Conservation (phyloP, 257 asterid species). For the Petunia secreta region DNA sequence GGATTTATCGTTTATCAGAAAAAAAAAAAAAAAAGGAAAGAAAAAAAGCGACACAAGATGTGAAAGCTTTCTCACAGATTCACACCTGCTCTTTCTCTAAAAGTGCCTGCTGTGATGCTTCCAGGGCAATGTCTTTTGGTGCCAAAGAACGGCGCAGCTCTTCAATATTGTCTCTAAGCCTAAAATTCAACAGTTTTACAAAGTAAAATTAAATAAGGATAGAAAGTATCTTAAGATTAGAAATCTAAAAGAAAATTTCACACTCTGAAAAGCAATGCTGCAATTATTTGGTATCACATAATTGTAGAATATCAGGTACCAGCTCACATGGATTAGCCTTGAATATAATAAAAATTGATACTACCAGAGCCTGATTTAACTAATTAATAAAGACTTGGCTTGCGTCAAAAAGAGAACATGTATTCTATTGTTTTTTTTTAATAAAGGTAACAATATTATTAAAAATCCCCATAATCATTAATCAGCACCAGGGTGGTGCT, state of each 20-base stretch:
- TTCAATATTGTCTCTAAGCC: constrained; percentile 88
- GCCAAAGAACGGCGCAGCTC: constrained; percentile 77
- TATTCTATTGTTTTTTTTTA: not conserved
- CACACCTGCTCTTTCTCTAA: constrained; percentile 85
- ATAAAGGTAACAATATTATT: too few relatives aligned
- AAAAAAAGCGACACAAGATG: not conserved
- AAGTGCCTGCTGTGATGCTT: constrained; percentile 80
- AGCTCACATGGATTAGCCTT: not conserved
- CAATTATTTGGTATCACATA: not conserved
- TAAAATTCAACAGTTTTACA: constrained; percentile 41
- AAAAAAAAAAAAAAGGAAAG: not conserved
- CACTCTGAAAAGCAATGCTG: not conserved
- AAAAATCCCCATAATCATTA: too few relatives aligned
- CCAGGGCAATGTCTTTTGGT: constrained; percentile 88
- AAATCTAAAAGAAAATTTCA: constrained; percentile 13
- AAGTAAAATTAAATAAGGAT: constrained; percentile 29
- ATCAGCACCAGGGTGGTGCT: too few relatives aligned
- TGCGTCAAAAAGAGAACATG: not conserved
- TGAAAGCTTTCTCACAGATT: not conserved
- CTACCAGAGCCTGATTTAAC: not conserved
- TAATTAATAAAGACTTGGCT: constrained; percentile 1
- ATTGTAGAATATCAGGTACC: not conserved
- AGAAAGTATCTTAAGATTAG: constrained; percentile 9
- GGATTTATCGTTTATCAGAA: not conserved
- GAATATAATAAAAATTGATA: not conserved